Conservation (phyloP, 1,139 yeast genomes). For the Protomyces inouyei region DNA sequence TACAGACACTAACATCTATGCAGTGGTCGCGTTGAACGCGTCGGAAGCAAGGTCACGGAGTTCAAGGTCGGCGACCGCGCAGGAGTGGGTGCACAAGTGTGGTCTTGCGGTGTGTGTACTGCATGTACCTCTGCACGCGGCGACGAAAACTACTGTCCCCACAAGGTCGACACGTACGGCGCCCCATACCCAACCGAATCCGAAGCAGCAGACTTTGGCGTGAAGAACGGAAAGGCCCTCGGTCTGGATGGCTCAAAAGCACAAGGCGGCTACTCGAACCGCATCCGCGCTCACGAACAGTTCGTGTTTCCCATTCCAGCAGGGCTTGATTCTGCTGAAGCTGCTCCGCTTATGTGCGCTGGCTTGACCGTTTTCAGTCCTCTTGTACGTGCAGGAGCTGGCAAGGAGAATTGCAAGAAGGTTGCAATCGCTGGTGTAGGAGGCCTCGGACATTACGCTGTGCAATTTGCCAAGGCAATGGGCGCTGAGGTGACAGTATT, state of each 20-base stretch:
- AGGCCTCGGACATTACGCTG: slow-evolving; percentile 56
- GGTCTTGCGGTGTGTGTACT: slow-evolving; percentile 49
- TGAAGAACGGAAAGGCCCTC: slow-evolving; percentile 17
- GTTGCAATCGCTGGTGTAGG: slow-evolving; percentile 56
- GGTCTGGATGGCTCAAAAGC: slow-evolving; percentile 36
- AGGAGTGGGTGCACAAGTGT: slow-evolving; percentile 57
- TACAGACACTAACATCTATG: no score
- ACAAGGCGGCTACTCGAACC: slow-evolving; percentile 63
- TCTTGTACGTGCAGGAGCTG: slow-evolving; percentile 48
- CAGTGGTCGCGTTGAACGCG: slow-evolving; percentile 49
- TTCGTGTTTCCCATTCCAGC: slow-evolving; percentile 59
- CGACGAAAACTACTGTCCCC: slow-evolving; percentile 51
- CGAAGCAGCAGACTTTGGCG: slow-evolving; percentile 24
- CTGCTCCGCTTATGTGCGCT: slow-evolving; percentile 66
- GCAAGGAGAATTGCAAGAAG: slow-evolving; percentile 40
- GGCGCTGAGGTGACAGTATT: slow-evolving; percentile 52
- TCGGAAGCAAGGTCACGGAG: slow-evolving; percentile 47
- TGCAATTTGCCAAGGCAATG: slow-evolving; percentile 51
- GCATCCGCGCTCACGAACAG: slow-evolving; percentile 51
- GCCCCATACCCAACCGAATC: slow-evolving; percentile 29
- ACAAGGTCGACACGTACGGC: slow-evolving; percentile 45
- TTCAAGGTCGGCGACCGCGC: slow-evolving; percentile 53
- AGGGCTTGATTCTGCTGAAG: slow-evolving; percentile 44
- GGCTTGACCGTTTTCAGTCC: slow-evolving; percentile 64
- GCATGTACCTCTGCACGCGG: slow-evolving; percentile 44